Evolutionary conservation across 176 grass and related monocot genomes (phyloP).

Genomic region (Carex parvula): DNA sequence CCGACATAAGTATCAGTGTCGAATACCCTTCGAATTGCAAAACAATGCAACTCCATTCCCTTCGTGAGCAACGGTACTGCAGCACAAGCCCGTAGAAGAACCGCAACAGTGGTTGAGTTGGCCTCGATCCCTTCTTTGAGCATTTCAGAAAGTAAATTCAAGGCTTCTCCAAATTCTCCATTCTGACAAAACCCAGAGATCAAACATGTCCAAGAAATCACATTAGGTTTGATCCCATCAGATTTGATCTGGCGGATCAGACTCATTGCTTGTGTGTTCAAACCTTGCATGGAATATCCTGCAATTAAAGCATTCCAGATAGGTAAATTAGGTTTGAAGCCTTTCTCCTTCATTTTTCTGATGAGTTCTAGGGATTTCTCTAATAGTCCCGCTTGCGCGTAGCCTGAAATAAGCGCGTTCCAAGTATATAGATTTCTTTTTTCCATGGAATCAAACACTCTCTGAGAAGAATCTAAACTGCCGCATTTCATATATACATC

Average conservation of each 20-base stretch:
- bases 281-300: conserved; percentile 52
- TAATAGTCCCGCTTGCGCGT: conserved; percentile 40
- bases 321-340: conserved; percentile 55
- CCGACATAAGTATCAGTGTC: conserved; percentile 41
- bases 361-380: conserved; percentile 50
- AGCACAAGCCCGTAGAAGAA: conserved; percentile 56
- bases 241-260: conserved; percentile 62
- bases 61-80: conserved; percentile 52
- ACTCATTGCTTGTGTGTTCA: conserved; percentile 51
- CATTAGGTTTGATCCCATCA: conserved; percentile 48
- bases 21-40: conserved; percentile 39
- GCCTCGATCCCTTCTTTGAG: conserved; percentile 50
- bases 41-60: conserved; percentile 72
- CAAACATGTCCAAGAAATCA: conserved; percentile 66
- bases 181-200: conserved; percentile 64
- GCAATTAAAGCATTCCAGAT: conserved; percentile 86
- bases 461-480: conserved; percentile 42
- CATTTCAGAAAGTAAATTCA: conserved; percentile 67
- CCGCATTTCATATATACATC: conserved; percentile 75
- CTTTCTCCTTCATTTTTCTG: conserved; percentile 52
- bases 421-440: conserved; percentile 63
- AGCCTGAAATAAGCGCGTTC: conserved; percentile 70
- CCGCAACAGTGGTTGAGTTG: conserved; percentile 45
- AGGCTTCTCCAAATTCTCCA: conserved; percentile 44
- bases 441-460: conserved; percentile 49